Base-by-base conservation (phyloP, 2,329 filamentous ascomycete species). In the Coccinonectria pachysandricola region DNA sequence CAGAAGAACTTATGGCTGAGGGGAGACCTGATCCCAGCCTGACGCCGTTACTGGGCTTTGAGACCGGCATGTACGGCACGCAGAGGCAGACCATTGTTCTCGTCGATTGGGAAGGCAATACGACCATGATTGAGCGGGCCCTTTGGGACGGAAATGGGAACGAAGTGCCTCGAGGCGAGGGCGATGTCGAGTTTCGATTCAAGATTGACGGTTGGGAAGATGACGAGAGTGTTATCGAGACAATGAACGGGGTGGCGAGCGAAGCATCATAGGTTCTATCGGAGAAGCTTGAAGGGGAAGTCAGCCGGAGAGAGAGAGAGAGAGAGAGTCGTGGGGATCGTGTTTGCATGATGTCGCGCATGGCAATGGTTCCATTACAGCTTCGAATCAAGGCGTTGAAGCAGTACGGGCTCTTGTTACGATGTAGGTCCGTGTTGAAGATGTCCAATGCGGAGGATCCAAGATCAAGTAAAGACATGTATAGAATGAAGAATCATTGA, bases 11-110 rank as follows among this genome's bases (percentile, higher is more conserved):
- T 40, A 27, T 56, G 17, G 41, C 47, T 4, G 49, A 57, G 21
- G 48, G 58, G 24, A 50, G 52, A 14, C 59, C 62, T 2, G 59
- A 60, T 10, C 43, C 53, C 6, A 42, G 45, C 16, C 48, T 36
- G 29, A 48, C 31, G 13, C 31, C 35, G 0, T 34, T 38, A 10
- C 60, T 51, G 21, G 60, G 59, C 2, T 74, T 71, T 37, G 65
- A 68, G 45, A 68, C 62, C 5, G 74, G 74, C 2, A 55, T 74
- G 36, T 79, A 79, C 40, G 74, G 74, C 4, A 79, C 74, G 5
- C 74, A 79, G 51, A 55, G 74, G 19, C 74, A 79, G 54, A 78
- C 73, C 0, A 54, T 77, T 9, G 50, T 79, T 9, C 51, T 77
- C 22, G 66, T 78, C 6, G 71, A 75, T 39, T 74, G 68, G 67